Evolutionary conservation across 2,329 filamentous ascomycete genomes (phyloP), one percentile per base, ranked within the genome.

Genomic region (Pseudodiploospora longispora): DNA sequence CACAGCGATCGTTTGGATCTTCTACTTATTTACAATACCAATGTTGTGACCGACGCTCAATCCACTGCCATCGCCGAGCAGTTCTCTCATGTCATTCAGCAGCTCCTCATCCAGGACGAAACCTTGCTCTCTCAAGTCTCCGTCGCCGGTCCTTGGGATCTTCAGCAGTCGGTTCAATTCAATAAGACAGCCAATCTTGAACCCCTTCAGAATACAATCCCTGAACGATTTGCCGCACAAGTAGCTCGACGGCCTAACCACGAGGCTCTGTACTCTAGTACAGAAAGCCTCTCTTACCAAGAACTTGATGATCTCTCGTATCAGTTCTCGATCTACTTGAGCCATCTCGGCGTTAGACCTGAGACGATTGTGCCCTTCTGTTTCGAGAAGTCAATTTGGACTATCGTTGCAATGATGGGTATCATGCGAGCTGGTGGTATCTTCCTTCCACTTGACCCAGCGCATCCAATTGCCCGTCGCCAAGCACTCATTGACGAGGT

Each of bases 361-460:
- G 61, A 39, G 44, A 60, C 44, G 1, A 35, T 38, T 2, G 49
- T 51, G 30, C 44, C 49, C 1, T 38, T 51, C 19, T 51, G 42
- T 36, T 50, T 49, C 27, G 47, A 51, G 30, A 51, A 58, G 47
- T 55, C 46, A 2, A 36, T 40, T n/a, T 52, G 47, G 50, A 44
- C 52, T 8, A 32, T 51, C 3, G 47, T 59, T 1, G 52, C 48
- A 0, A 54, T 57, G 44, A 28, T 60, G 4, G 57, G 46, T 9
- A 48, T 60, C 30, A 45, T 60, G 27, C 57, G 58, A 39, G 50
- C 54, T 3, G 60, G 59, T 4, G 58, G 52, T 19, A 54, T 28
- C 49, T 53, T 50, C 40, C 47, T 61, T 4, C 40, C 53, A 39
- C 46, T 64, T 6, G 61, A 62, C 38, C 44, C 50, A 5, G 40